Base-by-base conservation (phyloP, 177 flowering plant species). In the Telopea speciosissima region DNA sequence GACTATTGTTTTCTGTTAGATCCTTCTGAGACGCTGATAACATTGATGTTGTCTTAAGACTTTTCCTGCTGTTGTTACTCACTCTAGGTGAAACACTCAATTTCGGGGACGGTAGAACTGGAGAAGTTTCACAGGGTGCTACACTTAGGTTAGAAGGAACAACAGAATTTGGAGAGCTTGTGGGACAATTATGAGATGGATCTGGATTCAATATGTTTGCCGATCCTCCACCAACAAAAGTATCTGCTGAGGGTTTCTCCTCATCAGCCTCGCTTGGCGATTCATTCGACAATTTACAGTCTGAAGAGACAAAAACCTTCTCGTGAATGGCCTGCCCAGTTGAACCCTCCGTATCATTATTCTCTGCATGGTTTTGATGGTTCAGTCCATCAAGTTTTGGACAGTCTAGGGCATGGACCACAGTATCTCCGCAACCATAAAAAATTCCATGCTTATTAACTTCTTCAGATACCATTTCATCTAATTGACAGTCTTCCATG, bases 81-180 rank as follows among this genome's bases (percentile, higher is more conserved):
- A 85, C 69, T 76, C 78, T 85, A 16, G 98, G 97, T 25, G 95
- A 89, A 76, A 85, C 81, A 76, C 88, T 86, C 33, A 81, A 85
- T 24, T 87, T 75, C 40, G 96, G 96, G 74, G 91, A 89, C 71
- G 81, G 85, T 24, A 85, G 84, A 24, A 77, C 64, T 62, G 90
- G 88, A 40, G 89, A 80, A 62, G 72, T 77, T 62, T 86, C 80
- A 68, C 64, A 63, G 36, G 86, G 74, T 62, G 70, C 81, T 74
- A 84, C 69, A 66, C 77, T 77, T 56, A 85, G 85, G 72, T 74
- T 70, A 58, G 81, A 45, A 66, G 85, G 76, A 56, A 81, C 61
- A 14, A 33, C 65, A 70, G 80, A 67, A 62, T 73, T 76, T 21
- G 59, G 70, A 54, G 75, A 72, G 19, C 80, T 69, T 63, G 63